phyloP scores from a whole-genome alignment of 116 monocot species.

The Iris pallida region DNA sequence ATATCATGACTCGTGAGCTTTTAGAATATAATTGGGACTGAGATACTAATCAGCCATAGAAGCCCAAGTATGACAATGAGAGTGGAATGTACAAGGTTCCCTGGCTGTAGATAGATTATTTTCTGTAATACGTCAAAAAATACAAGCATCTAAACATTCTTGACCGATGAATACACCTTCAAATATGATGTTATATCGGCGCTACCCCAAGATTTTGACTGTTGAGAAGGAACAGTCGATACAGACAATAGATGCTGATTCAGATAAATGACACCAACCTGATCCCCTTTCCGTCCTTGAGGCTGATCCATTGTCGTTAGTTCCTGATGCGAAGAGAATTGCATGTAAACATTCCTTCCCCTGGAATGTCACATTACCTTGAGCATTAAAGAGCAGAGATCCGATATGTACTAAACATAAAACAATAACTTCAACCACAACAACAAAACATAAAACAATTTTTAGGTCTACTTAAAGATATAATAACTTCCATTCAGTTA shows the following conservation, averaged over 20 bases:
- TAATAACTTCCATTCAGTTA: too few species aligned
- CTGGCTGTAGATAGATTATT: background rate
- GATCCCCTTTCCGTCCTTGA: constrained; percentile 43
- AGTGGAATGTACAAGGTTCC: background rate
- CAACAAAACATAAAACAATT: too few species aligned
- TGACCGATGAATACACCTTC: too few species aligned
- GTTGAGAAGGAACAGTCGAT: background rate
- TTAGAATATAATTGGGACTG: too few species aligned
- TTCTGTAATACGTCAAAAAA: background rate
- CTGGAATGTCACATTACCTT: constrained; percentile 13
- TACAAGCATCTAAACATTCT: too few species aligned
- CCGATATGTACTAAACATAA: too few species aligned
- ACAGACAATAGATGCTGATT: background rate
- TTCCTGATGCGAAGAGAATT: constrained; percentile 59
- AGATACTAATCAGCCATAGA: too few species aligned
- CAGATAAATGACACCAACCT: constrained; percentile 18
- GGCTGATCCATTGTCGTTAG: constrained; percentile 42
- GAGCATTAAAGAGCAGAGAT: too few species aligned
- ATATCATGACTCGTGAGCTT: too few species aligned
- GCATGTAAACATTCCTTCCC: constrained; percentile 56
- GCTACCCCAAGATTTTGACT: background rate
- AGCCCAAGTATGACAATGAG: background rate
- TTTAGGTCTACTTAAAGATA: too few species aligned
- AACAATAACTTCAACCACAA: too few species aligned
- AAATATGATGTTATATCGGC: too few species aligned